Base-by-base conservation (phyloP, 805 yeast genomes). In the Candida ortonii region DNA sequence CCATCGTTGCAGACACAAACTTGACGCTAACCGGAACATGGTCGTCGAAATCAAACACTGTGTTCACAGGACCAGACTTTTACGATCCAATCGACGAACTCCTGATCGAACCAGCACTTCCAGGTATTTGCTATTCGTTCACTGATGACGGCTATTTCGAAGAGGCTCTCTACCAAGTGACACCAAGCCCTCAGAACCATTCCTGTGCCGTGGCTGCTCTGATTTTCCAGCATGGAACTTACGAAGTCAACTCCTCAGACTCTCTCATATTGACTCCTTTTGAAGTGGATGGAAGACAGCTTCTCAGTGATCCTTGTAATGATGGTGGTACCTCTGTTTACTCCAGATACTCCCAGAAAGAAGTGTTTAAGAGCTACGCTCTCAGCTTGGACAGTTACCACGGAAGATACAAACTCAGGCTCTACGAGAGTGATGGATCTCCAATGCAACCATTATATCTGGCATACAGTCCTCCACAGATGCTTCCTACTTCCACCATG, bases 41-140 rank as follows among this genome's bases (percentile, higher is more conserved):
- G 99, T 62, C 89, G 1, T 82, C 97, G 12, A 93, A 93, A 61
- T 80, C 97, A 9, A 85, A 84, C 59, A 79, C 94, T 9, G 98
- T 93, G 6, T 81, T 90, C 66, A 93, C 99, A 1, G 99, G 99
- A 0, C 96, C 97, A 6, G 84, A 89, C 2, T 93, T 93, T 56
- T 93, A 77, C 58, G 97, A 93, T 59, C 99, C 99, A 3, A 84
- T 88, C 18, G 96, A 90, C 56, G 98, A 93, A 61, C 73, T 90
- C 12, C 67, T 93, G 38, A 85, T 88, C 42, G 99, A 93, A 59
- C 99, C 99, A 2, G 90, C 89, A 7, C 70, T 93, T 25, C 96
- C 99, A 2, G 99, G 99, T 23, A 76, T 90, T 36, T 81, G 94
- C 5, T 86, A 81, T 62, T 86, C 96, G 2, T 93, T 93, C 68